Percentiles rank a stretch among this genome's conserved stretches.
phyloP scores from a whole-genome alignment of 202 grass and related monocot genomes.

The Musa balbisiana region DNA sequence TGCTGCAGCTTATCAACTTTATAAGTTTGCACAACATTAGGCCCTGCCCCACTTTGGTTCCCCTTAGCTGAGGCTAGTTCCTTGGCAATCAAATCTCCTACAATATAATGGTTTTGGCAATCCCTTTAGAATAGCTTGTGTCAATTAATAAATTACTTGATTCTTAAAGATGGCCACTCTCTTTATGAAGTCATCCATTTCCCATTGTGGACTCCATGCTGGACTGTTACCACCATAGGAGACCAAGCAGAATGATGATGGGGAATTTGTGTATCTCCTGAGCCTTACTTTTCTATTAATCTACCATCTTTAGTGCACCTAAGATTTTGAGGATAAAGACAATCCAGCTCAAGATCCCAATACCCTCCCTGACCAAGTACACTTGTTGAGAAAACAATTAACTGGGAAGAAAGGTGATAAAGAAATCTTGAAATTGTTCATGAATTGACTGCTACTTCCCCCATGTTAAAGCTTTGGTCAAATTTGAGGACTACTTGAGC shows the following conservation, averaged over 20 bases:
- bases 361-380: too few species aligned
- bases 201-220: background rate
- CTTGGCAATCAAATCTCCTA: background rate
- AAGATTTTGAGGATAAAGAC: slow-evolving; percentile 16
- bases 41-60: background rate
- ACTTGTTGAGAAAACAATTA: too few species aligned
- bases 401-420: too few species aligned
- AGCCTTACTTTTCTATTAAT: background rate
- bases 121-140: background rate
- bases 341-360: background rate
- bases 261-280: background rate
- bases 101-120: background rate
- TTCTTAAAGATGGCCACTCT: background rate
- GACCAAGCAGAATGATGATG: background rate
- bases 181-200: background rate
- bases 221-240: background rate
- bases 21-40: too few species aligned
- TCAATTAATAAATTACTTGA: background rate
- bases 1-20: too few species aligned
- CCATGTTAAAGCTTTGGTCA: background rate
- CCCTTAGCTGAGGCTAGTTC: background rate
- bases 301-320: background rate
- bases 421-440: background rate
- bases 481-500: background rate
- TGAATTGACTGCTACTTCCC: background rate